A percentile compares a stretch with the other conserved stretches of the same genome.
These are phyloP conservation scores for Elsinoe batatas DNA, from an alignment of 2,329 filamentous ascomycete genomes.

Conservation along the genomic window DNA sequence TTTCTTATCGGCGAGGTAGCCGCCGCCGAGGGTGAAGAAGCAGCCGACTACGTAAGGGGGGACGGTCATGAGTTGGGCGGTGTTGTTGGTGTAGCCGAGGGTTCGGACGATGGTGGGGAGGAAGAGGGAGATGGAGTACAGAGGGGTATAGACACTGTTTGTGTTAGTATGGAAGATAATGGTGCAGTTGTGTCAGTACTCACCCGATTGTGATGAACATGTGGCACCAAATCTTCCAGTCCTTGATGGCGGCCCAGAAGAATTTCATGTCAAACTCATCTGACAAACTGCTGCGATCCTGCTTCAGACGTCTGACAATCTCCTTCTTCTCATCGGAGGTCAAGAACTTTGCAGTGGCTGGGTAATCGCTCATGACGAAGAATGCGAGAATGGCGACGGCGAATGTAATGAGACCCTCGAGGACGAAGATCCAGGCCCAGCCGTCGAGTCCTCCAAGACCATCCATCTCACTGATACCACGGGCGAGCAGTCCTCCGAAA, in stretches of 20 bases:
- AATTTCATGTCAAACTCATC: constrained; percentile 31
- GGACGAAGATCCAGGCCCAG: constrained; percentile 25
- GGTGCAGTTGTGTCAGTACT: too few relatives aligned
- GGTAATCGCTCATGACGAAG: constrained; percentile 51
- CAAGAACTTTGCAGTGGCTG: constrained; percentile 48
- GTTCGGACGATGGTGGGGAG: constrained; percentile 48
- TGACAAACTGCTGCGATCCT: constrained; percentile 24
- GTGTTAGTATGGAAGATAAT: too few relatives aligned
- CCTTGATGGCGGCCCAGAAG: constrained; percentile 29
- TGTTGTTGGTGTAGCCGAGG: constrained; percentile 50
- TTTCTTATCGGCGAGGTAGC: constrained; percentile 22
- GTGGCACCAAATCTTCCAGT: constrained; percentile 37
- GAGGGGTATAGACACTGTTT: constrained; percentile 15
- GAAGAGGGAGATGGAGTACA: constrained; percentile 26
- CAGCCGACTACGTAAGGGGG: constrained; percentile 25
- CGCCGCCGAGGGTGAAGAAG: constrained; percentile 23
- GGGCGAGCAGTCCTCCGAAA: constrained; percentile 13
- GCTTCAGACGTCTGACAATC: constrained; percentile 21
- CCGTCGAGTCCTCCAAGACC: constrained; percentile 21
- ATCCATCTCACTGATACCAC: constrained; percentile 14
- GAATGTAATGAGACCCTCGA: constrained; percentile 23
- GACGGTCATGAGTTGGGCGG: constrained; percentile 23
- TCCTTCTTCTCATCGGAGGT: constrained; percentile 36
- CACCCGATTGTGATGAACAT: constrained; percentile 33
- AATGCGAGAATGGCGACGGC: constrained; percentile 30